Percentiles rank a stretch among this genome's conserved stretches.
These are phyloP conservation scores for Trichoderma gracile DNA, from an alignment of 2,329 filamentous ascomycete species.

Conservation along the genomic window DNA sequence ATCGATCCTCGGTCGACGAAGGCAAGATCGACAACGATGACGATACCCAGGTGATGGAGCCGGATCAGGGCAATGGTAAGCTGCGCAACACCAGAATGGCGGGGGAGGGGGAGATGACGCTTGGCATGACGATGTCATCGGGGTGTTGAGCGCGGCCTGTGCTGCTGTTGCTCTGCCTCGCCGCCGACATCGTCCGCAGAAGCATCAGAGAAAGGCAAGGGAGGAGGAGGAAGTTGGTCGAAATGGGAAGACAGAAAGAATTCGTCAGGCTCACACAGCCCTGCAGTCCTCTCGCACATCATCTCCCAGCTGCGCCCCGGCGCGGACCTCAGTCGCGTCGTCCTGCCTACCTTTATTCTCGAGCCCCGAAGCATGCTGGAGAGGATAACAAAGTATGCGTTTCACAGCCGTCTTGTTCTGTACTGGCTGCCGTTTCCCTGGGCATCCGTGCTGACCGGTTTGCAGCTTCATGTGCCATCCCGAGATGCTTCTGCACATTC, in stretches of 20 bases:
- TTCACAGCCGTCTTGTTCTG: background rate
- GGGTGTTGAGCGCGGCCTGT: background rate
- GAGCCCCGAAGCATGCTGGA: constrained; percentile 98
- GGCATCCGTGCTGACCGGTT: constrained; percentile 25
- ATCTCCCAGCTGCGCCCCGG: constrained; percentile 95
- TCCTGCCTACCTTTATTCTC: constrained; percentile 94
- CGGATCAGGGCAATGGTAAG: constrained; percentile 92
- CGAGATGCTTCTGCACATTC: constrained; percentile 87
- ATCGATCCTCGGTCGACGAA: constrained; percentile 60
- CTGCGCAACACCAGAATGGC: constrained; percentile 26
- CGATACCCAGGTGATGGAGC: constrained; percentile 81
- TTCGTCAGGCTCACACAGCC: constrained; percentile 4
- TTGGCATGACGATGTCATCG: background rate
- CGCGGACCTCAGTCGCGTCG: constrained; percentile 90
- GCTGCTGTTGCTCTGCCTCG: constrained; percentile 26
- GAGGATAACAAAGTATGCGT: constrained; percentile 89
- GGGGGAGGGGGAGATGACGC: constrained; percentile 6
- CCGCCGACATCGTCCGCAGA: too few relatives aligned
- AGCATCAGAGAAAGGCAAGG: too few relatives aligned
- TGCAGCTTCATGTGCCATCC: constrained; percentile 97
- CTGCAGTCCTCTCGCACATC: constrained; percentile 86
- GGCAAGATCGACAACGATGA: constrained; percentile 52
- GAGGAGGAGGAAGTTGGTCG: too few relatives aligned
- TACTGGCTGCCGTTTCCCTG: background rate
- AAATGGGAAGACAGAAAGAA: background rate